Percentiles rank a stretch among this genome's conserved stretches.
phyloP scores from a whole-genome alignment of 1,139 yeast species.

The Geotrichum phurueaensis region DNA sequence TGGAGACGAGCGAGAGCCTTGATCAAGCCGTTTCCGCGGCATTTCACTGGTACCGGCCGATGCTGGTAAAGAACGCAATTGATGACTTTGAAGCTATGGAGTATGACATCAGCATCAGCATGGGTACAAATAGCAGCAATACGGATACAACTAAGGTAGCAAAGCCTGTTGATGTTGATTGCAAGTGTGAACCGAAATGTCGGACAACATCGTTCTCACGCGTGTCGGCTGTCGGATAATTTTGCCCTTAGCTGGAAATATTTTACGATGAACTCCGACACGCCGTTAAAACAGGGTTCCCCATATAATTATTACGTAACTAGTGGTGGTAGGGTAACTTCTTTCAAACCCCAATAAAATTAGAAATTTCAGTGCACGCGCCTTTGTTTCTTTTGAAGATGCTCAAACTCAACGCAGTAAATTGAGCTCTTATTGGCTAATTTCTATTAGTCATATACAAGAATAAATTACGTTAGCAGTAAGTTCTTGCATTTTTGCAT shows the following conservation, averaged over 20 bases:
- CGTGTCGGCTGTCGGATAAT: not conserved
- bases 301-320: not conserved
- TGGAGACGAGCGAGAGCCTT: slow-evolving; percentile 9
- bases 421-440: not conserved
- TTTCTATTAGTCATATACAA: not conserved
- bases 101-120: not conserved
- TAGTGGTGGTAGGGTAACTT: not conserved
- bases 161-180: not conserved
- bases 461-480: not conserved
- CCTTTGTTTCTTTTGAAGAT: no score
- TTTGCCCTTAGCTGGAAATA: not conserved
- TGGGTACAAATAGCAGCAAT: not conserved
- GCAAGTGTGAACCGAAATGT: not conserved
- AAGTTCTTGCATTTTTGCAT: not conserved
- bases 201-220: not conserved
- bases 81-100: not conserved
- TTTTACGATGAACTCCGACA: not conserved
- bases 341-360: no score
- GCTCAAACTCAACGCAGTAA: not conserved
- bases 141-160: not conserved
- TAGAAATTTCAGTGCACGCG: not conserved
- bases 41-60: slow-evolving; percentile 3
- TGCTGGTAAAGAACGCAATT: not conserved
- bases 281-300: not conserved
- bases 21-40: slow-evolving; percentile 6